Conservation (phyloP, 352 stramenopile genomes). For the Phytophthora kernoviae region DNA sequence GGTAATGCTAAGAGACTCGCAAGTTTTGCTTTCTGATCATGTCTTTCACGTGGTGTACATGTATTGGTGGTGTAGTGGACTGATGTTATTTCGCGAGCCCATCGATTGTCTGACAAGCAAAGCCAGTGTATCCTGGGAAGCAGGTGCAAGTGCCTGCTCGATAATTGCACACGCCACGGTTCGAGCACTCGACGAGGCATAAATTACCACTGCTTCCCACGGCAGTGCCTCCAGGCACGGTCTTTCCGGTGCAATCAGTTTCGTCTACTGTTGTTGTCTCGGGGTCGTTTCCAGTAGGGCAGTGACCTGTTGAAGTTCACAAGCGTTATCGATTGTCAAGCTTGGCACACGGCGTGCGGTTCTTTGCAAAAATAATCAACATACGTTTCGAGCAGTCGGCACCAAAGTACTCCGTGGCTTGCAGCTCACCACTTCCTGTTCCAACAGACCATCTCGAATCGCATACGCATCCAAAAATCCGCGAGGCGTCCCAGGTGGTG, state of each 20-base stretch:
- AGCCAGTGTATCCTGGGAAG: conserved; percentile 80
- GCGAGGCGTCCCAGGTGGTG: conserved; percentile 91
- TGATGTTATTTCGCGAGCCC: conserved; percentile 27
- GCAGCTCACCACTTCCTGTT: conserved; percentile 66
- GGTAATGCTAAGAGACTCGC: conserved; percentile 21
- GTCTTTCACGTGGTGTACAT: background rate
- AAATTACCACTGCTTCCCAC: conserved; percentile 74
- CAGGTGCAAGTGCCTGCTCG: conserved; percentile 82
- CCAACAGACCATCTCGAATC: conserved; percentile 89
- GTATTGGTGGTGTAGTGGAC: background rate
- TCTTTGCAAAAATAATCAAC: conserved; percentile 13
- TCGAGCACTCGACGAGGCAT: conserved; percentile 93
- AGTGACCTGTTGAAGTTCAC: conserved; percentile 55
- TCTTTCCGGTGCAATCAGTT: conserved; percentile 69
- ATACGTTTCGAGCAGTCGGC: conserved; percentile 83
- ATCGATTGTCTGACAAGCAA: conserved; percentile 58
- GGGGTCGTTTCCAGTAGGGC: conserved; percentile 84
- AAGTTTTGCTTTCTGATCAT: conserved; percentile 13
- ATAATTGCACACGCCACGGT: conserved; percentile 92
- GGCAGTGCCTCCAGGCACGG: conserved; percentile 40
- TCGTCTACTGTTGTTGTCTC: conserved; percentile 68
- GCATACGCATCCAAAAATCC: conserved; percentile 90
- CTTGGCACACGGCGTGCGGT: background rate
- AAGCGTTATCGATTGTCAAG: background rate
- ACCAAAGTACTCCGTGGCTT: conserved; percentile 90